A percentile compares a stretch with the other conserved stretches of the same genome.
Evolutionary conservation across 805 yeast genomes (phyloP).

Genomic region (Cyberlindnera maritima): DNA sequence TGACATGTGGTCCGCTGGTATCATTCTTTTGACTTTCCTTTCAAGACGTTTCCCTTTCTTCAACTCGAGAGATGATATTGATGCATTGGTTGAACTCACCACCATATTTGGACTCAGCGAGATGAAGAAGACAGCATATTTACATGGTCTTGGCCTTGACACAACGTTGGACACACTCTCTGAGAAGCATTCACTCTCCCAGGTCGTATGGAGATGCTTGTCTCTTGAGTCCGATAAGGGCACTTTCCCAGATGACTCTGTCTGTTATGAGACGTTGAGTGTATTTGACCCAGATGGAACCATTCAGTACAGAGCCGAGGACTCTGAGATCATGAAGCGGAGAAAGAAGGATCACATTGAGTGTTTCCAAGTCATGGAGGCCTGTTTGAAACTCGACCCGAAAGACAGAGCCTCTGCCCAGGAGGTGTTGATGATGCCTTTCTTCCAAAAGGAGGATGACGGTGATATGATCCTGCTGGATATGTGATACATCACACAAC

Average conservation of each 20-base stretch:
- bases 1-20: conserved; percentile 84
- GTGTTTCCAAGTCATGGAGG: conserved; percentile 26
- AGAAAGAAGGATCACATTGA: conserved; percentile 19
- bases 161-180: conserved; percentile 52
- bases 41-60: conserved; percentile 87
- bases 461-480: conserved; percentile 17
- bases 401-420: conserved; percentile 74
- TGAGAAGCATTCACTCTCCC: conserved; percentile 22
- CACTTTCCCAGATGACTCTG: conserved; percentile 68
- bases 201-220: conserved; percentile 44
- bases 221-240: conserved; percentile 48
- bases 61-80: conserved; percentile 90
- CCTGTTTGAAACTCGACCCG: conserved; percentile 78
- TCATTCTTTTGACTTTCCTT: conserved; percentile 70
- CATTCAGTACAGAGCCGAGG: conserved; percentile 4
- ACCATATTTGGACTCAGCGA: conserved; percentile 72
- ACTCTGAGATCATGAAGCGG: conserved; percentile 3
- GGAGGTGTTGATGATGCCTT: conserved; percentile 51
- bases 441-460: conserved; percentile 23
- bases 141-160: conserved; percentile 89
- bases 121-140: conserved; percentile 71
- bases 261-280: conserved; percentile 61
- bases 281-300: conserved; percentile 27
- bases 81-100: conserved; percentile 83
- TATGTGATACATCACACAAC: background rate